These are phyloP conservation scores for Fagopyrum tataricum DNA, from an alignment of 148 eudicot genomes.

Conservation along the genomic window DNA sequence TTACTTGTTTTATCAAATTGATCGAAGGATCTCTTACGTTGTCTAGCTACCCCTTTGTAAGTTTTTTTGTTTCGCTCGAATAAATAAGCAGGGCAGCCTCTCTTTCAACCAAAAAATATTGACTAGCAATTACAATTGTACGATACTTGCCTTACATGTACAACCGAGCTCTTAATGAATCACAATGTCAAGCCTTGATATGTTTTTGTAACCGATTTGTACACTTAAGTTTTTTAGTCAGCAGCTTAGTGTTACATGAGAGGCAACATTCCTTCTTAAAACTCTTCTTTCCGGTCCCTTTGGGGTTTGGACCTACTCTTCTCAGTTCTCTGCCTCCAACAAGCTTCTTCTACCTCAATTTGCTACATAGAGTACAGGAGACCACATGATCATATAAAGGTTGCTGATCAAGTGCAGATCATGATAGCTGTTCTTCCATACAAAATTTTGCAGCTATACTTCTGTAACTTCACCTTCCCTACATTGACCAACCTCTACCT, in stretches of 20 bases:
- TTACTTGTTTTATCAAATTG: too few relatives aligned
- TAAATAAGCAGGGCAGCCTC: too few relatives aligned
- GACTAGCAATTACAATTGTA: not conserved
- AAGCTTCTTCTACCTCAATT: not conserved
- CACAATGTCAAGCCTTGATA: not conserved
- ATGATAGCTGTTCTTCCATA: not conserved
- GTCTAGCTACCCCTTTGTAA: too few relatives aligned
- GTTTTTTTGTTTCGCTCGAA: too few relatives aligned
- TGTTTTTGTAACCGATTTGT: not conserved
- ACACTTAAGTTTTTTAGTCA: not conserved
- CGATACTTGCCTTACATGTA: not conserved
- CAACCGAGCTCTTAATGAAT: not conserved
- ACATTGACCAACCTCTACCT: conserved; percentile 63
- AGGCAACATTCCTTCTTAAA: not conserved
- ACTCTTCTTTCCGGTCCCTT: not conserved
- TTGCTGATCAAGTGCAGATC: not conserved
- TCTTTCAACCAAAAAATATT: not conserved
- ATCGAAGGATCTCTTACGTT: too few relatives aligned
- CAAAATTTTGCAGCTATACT: conserved; percentile 17
- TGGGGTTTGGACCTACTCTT: not conserved
- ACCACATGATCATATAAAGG: not conserved
- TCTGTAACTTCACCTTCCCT: conserved; percentile 53
- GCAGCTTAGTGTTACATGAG: not conserved
- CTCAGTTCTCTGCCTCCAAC: conserved; percentile 3
- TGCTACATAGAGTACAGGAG: not conserved